Evolutionary conservation across 2,329 filamentous ascomycete species (phyloP), one percentile per base, ranked within the genome.

Genomic region (Pestalotiopsis sp.): DNA sequence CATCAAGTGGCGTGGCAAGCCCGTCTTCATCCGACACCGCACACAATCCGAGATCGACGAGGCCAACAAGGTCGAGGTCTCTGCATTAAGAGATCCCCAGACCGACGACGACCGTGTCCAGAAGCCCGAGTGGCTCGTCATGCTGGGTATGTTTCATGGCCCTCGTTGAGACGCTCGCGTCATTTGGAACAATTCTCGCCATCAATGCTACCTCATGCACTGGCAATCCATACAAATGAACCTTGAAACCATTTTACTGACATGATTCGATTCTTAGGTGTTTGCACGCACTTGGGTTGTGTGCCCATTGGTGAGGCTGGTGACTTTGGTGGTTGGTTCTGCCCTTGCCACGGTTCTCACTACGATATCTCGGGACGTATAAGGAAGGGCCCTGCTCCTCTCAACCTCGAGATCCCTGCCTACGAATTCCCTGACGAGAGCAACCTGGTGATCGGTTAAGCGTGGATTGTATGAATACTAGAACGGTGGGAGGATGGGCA

Each of bases 1-100:
- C 83, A 97, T 99, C 89, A 99, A 99, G 88, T 99, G 96, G 96
- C 93, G 96, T 88, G 96, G 96, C 83, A 99, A 99, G 93, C 96
- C 96, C 83, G 94, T 99, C 83, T 99, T 99, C 89, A 94, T 99
- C 90, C 95, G 96, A 83, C 96, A 99, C 92, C 94, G 96, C 81
- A 99, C 96, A 77, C 85, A 90, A 78, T 87, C 89, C 79, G 96
- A 99, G 87, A 98, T 99, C 86, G 90, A 94, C 79, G 93, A 98
- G 85, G 96, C 96, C 82, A 94, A 98, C 86, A 89, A 91, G 81
- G 90, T 94, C 83, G 92, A 97, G 82, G 88, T 97, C 83, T 83
- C 94, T 78, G 82, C 89, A 74, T 90, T 99, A 78, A 91, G 96
- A 85, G 95, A 99, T 83, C 97, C 96, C 76, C 91, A 99, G 86